Base-by-base conservation (phyloP, 1,284 basidiomycete genomes). In the Tilletia setariae region DNA sequence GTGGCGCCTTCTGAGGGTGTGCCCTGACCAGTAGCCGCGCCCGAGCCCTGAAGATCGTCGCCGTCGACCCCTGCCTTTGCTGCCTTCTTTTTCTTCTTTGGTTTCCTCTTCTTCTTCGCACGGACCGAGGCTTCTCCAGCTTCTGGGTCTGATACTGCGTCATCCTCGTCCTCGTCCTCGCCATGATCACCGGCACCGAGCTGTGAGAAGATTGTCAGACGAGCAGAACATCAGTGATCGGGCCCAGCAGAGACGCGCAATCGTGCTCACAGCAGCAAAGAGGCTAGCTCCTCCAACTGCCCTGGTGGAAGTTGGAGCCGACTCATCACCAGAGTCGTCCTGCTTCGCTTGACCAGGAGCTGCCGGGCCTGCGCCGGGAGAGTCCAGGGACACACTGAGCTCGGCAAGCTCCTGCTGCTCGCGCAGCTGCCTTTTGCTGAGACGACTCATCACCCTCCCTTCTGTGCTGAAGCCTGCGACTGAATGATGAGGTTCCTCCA, bases 351-450 rank as follows among this genome's bases (percentile, higher is more conserved):
- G 35, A 40, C 11, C 35, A 11, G 35, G 4, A 40, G 35, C 35
- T 40, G 35, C 35, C 11, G 35, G 11, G 6, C 35, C 35, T 40
- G 35, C 35, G 35, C 35, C 35, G 11, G 35, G 35, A 13, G 13
- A 11, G 16, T 43, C 16, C 32, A 43, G 35, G 66, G 6, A 23
- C 32, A 0, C 11, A 72, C 72, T 11, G 43, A 65, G 64, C 21
- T 42, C 65, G 4, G 65, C 64, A 19, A 81, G 75, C 51, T 81
- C 78, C 43, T 80, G 74, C 68, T 77, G 74, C 70, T 79, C 72
- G 32, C 79, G 74, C 64, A 72, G 66, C 67, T 81, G 76, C 16
- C 79, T 68, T 63, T 79, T 80, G 66, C 73, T 78, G 67, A 80
- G 74, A 61, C 77, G 28, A 30, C 56, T 61, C 56, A 61, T 61